Conservation (phyloP, 106 monocot species). For the Amphibolis antarctica region DNA sequence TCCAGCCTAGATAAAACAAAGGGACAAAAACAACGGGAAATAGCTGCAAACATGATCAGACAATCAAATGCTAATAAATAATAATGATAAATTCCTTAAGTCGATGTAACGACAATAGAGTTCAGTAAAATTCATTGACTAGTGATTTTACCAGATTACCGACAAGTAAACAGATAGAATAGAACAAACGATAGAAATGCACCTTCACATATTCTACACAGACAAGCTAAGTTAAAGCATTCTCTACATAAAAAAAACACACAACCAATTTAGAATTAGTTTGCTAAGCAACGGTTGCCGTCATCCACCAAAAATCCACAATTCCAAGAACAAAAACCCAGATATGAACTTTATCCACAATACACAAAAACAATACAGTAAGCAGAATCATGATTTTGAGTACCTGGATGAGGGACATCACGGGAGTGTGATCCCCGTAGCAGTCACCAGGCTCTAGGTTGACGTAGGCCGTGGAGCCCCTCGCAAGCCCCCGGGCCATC, state of each 20-base stretch:
- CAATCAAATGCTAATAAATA: background rate
- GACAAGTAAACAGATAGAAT: no score
- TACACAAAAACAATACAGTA: background rate
- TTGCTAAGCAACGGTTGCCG: background rate
- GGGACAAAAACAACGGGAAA: constrained; percentile 1
- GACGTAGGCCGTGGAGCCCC: constrained; percentile 69
- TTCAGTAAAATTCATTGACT: no score
- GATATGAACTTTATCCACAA: background rate
- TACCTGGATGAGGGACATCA: constrained; percentile 72
- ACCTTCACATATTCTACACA: no score
- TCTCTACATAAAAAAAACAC: no score
- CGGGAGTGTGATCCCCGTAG: constrained; percentile 63
- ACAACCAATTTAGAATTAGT: no score
- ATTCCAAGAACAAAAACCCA: background rate
- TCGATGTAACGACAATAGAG: no score
- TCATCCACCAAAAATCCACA: background rate
- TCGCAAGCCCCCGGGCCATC: constrained; percentile 41
- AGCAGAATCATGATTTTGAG: background rate
- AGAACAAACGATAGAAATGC: no score
- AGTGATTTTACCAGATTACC: no score
- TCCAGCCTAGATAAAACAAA: constrained; percentile 68
- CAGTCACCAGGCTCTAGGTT: constrained; percentile 94
- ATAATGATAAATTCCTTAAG: no score
- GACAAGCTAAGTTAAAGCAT: no score
- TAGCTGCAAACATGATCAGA: background rate